phyloP scores from a whole-genome alignment of 257 asterid genomes.

The Linderniella brevidens region DNA sequence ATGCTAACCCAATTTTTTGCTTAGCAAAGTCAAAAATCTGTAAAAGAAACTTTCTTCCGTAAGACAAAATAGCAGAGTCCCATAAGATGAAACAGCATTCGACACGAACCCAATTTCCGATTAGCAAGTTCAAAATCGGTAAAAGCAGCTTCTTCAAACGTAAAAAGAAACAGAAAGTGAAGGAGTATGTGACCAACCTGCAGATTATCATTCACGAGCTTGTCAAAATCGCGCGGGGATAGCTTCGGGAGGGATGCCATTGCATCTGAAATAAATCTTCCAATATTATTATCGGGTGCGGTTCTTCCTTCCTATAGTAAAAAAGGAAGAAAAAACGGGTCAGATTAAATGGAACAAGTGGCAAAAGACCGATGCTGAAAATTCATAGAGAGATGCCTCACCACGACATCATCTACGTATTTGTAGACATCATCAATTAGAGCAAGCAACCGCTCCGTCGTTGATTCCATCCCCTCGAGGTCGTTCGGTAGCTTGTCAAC shows the following conservation, averaged over 20 bases:
- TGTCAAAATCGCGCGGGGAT: constrained; percentile 46
- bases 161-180: neutral
- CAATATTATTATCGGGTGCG: constrained; percentile 51
- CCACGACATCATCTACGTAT: constrained; percentile 95
- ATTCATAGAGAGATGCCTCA: constrained; percentile 23
- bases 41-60: no score
- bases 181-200: constrained; percentile 33
- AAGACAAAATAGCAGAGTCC: no score
- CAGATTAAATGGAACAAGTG: neutral
- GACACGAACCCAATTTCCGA: no score
- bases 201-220: constrained; percentile 63
- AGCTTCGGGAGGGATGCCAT: constrained; percentile 61
- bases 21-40: no score
- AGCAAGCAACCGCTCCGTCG: constrained; percentile 80
- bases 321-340: constrained; percentile 5
- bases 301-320: constrained; percentile 50
- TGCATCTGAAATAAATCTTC: constrained; percentile 58
- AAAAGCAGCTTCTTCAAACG: constrained; percentile 1
- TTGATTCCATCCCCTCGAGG: constrained; percentile 90
- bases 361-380: constrained; percentile 4
- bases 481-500: constrained; percentile 88
- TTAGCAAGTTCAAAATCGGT: no score
- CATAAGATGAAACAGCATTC: no score
- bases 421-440: constrained; percentile 64
- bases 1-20: no score